Base-by-base conservation (phyloP, 805 yeast genomes). In the Tetrapisispora arboricola region DNA sequence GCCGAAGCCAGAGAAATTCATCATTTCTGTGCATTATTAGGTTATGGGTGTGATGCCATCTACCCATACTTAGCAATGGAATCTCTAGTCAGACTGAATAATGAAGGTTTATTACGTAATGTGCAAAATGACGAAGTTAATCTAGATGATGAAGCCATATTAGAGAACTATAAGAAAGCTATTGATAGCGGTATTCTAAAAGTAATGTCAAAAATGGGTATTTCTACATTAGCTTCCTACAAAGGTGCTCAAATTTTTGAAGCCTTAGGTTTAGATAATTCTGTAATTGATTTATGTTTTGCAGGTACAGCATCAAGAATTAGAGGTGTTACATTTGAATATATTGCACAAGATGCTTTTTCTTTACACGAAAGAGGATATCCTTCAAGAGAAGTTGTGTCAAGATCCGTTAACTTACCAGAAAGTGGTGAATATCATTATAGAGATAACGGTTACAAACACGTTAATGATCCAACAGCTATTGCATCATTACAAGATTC, bases 141-240 rank as follows among this genome's bases (percentile, higher is more conserved):
- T 8, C 60, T 84, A 40, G 57, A 78, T 15, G 78, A 78, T 47
- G 75, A 73, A 25, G 58, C 75, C 50, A 72, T 87, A 44, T 64
- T 88, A 46, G 70, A 70, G 39, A 90, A 90, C 70, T 90, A 86
- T 68, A 84, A 81, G 59, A 72, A 77, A 50, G 81, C 96, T 11
- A 72, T 84, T 44, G 94, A 90, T 58, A 82, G 86, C 41, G 97
- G 97, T 65, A 81, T 90, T 53, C 70, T 86, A 54, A 90, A 92
- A 70, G 96, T 92, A 45, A 90, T 90, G 98, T 86, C 96, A 28
- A 90, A 92, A 72, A 92, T 90, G 97, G 98, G 98, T 72, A 92
- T 90, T 54, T 88, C 97, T 25, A 92, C 98, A 24, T 71, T 90
- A 61, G 96, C 96, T 11, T 85, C 96, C n/a, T 90, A 90, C 68